Evolutionary conservation across 257 asterid genomes (phyloP), one percentile per base, ranked within the genome.

Genomic region (Ballota nigra): DNA sequence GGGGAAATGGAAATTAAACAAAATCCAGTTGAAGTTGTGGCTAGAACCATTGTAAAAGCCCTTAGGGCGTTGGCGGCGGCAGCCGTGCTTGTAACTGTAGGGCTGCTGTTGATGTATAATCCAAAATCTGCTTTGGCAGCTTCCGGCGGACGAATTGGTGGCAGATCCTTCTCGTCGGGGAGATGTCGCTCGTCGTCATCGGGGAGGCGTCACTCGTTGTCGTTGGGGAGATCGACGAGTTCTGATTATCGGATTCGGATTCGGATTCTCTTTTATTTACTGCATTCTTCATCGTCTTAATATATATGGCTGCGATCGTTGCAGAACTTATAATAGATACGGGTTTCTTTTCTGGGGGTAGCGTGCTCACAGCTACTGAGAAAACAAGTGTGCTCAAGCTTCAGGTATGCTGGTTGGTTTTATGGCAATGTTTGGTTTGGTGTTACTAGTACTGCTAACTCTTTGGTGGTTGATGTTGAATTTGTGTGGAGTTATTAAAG

Each of bases 61-160:
- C 83, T 91, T 38, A 83, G 86, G 66, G 80, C 83, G 49, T 53
- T 94, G 0, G 90, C 79, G 5, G 82, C 73, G 13, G 85, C 87
- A 0, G 97, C 97, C 2, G 61, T 94, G 66, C 70, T 94, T 5
- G 85, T n/a, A n/a, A n/a, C n/a, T n/a, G n/a, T 88, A 29, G 97
- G 96, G 45, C 38, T 94, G 18, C 73, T 94, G 45, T 70, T 92
- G 75, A 73, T 83, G 86, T 78, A 69, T 58, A 86, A 91, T 73
- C 96, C 98, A 1, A 80, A 66, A 62, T 80, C 85, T 5, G 97
- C 96, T 36, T 40, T 91, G 75, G 97, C 97, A 2, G 99, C 97
- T 36, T 91, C 99, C 1, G 99, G 98, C 5, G 99, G 99, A 8
- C 87, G 99, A 52, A 63, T 91, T 66, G 99, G 99, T 16, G 99